Conservation (phyloP, 2,329 filamentous ascomycete genomes). For the Fusarium sp. region DNA sequence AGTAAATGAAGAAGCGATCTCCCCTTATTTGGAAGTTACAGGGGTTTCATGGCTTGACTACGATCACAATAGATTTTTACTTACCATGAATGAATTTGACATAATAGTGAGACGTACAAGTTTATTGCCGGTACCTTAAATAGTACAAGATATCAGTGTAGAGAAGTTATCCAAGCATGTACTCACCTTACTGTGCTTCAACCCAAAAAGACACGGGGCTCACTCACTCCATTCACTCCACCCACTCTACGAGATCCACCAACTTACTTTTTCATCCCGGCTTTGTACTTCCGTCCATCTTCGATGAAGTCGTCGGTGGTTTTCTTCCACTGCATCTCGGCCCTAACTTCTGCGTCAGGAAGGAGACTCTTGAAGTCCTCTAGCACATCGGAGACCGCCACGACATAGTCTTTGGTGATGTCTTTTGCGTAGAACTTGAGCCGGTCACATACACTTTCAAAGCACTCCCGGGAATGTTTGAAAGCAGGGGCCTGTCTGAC, state of each 20-base stretch:
- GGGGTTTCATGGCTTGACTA: background rate
- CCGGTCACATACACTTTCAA: background rate
- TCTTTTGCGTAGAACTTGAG: background rate
- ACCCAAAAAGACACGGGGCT: background rate
- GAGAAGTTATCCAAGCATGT: conserved; percentile 7
- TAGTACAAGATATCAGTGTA: conserved; percentile 1
- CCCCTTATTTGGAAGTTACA: background rate
- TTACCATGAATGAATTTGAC: background rate
- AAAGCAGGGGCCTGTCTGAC: fast-evolving
- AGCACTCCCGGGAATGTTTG: background rate
- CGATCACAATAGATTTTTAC: background rate
- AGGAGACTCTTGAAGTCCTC: background rate
- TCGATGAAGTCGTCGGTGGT: background rate
- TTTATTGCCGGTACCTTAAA: background rate
- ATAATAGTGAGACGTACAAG: background rate
- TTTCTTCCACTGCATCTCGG: background rate
- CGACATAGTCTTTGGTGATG: background rate
- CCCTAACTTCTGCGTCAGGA: background rate
- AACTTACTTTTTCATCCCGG: background rate
- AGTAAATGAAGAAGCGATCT: conserved; percentile 38
- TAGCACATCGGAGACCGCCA: background rate
- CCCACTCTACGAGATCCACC: background rate
- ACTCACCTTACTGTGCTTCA: conserved; percentile 6
- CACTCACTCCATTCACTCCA: background rate
- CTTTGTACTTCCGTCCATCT: background rate